These are phyloP conservation scores for Tephrocybe rancida DNA, from an alignment of 768 basidiomycete species.

Conservation along the genomic window DNA sequence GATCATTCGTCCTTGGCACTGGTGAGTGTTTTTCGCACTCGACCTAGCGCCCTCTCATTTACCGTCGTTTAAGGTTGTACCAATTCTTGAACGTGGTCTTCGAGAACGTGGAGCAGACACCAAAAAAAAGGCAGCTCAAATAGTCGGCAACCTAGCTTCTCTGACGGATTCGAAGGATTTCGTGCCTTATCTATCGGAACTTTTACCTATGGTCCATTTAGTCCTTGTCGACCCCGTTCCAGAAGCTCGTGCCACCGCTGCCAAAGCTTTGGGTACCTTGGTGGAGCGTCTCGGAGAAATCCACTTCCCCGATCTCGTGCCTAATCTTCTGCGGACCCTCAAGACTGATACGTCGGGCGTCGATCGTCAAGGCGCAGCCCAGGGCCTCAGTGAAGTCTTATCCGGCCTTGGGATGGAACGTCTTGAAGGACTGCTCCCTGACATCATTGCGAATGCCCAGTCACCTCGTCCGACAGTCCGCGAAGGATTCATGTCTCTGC, in stretches of 20 bases:
- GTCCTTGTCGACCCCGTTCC: conserved; percentile 98
- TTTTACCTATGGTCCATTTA: conserved; percentile 88
- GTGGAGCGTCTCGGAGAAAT: conserved; percentile 94
- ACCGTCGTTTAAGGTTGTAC: conserved; percentile 70
- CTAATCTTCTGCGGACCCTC: conserved; percentile 82
- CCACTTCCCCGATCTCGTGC: conserved; percentile 95
- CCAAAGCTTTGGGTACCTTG: conserved; percentile 94
- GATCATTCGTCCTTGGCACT: conserved; percentile 95
- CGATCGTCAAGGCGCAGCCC: conserved; percentile 96
- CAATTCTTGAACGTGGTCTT: conserved; percentile 92
- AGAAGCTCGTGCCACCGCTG: conserved; percentile 95
- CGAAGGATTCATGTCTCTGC: conserved; percentile 97
- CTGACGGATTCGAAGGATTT: conserved; percentile 91
- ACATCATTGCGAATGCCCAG: conserved; percentile 89
- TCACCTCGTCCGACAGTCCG: conserved; percentile 89
- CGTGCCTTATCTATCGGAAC: conserved; percentile 87
- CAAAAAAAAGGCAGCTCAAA: conserved; percentile 95
- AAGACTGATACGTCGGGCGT: conserved; percentile 94
- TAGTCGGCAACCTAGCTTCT: conserved; percentile 95
- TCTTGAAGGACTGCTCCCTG: conserved; percentile 90
- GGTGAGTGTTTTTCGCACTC: conserved; percentile 43
- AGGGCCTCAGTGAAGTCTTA: conserved; percentile 94
- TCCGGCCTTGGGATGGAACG: conserved; percentile 98
- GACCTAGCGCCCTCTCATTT: not conserved
- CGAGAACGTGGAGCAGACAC: conserved; percentile 91